phyloP scores from a whole-genome alignment of 257 asterid genomes.

The Henckelia pumila region DNA sequence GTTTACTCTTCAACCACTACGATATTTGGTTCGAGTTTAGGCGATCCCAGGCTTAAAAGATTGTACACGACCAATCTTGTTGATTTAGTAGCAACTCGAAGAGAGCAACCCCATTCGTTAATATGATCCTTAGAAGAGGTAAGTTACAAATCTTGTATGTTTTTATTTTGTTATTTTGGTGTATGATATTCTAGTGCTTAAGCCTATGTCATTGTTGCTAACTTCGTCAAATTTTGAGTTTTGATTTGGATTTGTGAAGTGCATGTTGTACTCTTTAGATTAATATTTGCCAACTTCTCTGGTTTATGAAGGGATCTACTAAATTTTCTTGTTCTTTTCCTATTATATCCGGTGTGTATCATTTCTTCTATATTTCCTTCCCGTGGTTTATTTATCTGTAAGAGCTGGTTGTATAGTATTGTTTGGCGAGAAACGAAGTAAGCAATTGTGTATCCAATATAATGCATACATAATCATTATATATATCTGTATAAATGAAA shows the following conservation, averaged over 20 bases:
- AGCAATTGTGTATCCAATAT: too few relatives aligned
- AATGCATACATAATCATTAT: too few relatives aligned
- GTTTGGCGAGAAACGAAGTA: too few relatives aligned
- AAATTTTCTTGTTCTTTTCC: not conserved
- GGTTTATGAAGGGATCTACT: not conserved
- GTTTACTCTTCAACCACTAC: slow-evolving; percentile 91
- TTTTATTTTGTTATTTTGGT: slow-evolving; percentile 18
- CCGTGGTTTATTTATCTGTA: not conserved
- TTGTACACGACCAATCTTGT: slow-evolving; percentile 1
- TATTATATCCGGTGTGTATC: not conserved
- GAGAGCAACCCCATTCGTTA: slow-evolving; percentile 12
- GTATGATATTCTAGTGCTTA: too few relatives aligned
- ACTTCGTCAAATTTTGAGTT: slow-evolving; percentile 7
- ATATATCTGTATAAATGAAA: too few relatives aligned
- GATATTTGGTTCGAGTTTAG: slow-evolving; percentile 91
- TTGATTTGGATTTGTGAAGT: not conserved
- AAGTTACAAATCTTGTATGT: slow-evolving; percentile 1
- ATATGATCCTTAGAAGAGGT: slow-evolving; percentile 10
- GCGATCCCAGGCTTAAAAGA: slow-evolving; percentile 45
- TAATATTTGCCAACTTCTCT: not conserved
- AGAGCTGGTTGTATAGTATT: too few relatives aligned
- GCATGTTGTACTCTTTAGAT: not conserved
- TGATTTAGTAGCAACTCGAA: slow-evolving; percentile 19
- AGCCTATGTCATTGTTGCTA: not conserved
- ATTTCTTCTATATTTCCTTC: too few relatives aligned